Base-by-base conservation (phyloP, 257 asterid genomes). In the Jacaranda mimosifolia region DNA sequence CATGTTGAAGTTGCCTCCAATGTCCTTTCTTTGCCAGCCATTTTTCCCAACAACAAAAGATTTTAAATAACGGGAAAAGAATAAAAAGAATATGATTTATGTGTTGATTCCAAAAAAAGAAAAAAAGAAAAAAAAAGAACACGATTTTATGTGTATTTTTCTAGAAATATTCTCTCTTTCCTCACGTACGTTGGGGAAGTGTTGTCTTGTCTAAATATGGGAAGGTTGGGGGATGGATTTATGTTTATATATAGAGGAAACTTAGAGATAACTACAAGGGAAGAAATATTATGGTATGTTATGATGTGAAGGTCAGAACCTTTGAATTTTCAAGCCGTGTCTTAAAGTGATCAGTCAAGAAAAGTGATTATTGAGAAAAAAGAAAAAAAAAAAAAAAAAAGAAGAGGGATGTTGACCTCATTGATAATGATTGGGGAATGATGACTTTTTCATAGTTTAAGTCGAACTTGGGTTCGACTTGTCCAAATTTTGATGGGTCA, bases 1-100 rank as follows among this genome's bases (percentile, higher is more conserved):
- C 98, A 93, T 4, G 98, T 93, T 53, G 98, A 88, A 0, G 98
- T 93, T 17, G 82, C 84, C 84, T 91, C 95, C 84, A 93, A 64
- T 56, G 96, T 63, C 82, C 92, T 69, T 81, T 85, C 88, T 51
- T 79, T 87, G 32, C 86, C 86, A 5, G 89, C 89, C 94, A 91
- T 90, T 49, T 76, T 17, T 17, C 4, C 35, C 18, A 21, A 17
- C 11, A 48, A 48, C 2, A 35, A 32, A 26, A 60, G 42, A 21
- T 42, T 43, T 26, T 26, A 26, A 26, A 26, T 6, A 52, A 52
- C 18, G 15, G 12, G 3, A 52, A 52, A 15, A 18, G 4, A 26
- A 15, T 5, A 12, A n/a, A 3, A 0, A 45, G 36, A 49, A 63
- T 63, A 14, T 18, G 18, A 13, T 10, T 6, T 26, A 26, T 26